Percentiles rank a stretch among this genome's conserved stretches.
These are phyloP conservation scores for Hyphopichia pseudoburtonii DNA, from an alignment of 1,139 yeast genomes.

Conservation along the genomic window DNA sequence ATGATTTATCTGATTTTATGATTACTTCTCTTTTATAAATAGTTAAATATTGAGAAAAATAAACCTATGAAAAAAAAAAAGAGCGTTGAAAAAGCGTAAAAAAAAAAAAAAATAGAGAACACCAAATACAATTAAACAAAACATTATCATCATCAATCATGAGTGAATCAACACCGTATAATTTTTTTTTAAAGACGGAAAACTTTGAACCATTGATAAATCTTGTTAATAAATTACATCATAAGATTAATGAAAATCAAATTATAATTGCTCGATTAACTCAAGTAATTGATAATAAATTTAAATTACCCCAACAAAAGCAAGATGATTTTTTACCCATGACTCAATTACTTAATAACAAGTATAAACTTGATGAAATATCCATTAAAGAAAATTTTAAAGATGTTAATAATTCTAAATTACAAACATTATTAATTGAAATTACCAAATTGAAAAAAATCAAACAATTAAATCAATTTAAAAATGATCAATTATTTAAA, in stretches of 20 bases:
- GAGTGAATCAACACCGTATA: slow-evolving; percentile 8
- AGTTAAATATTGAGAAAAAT: not conserved
- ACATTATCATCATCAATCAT: too few species aligned
- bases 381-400: slow-evolving; percentile 5
- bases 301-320: slow-evolving; percentile 19
- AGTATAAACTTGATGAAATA: slow-evolving; percentile 14
- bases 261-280: slow-evolving; percentile 21
- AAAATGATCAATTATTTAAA: slow-evolving; percentile 23
- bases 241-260: slow-evolving; percentile 26
- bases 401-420: slow-evolving; percentile 11
- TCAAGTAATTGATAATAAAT: slow-evolving; percentile 21
- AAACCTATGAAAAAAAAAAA: too few species aligned
- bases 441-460: slow-evolving; percentile 24
- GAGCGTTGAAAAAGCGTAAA: too few species aligned
- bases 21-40: not conserved
- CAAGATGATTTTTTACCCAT: slow-evolving; percentile 12
- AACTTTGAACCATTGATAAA: slow-evolving; percentile 32
- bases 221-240: slow-evolving; percentile 21
- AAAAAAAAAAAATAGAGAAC: too few species aligned
- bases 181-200: slow-evolving; percentile 38
- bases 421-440: slow-evolving; percentile 24
- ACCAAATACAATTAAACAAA: too few species aligned
- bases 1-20: not conserved
- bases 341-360: slow-evolving; percentile 12
- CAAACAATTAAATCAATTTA: slow-evolving; percentile 15